Evolutionary conservation across 208 protist genomes (phyloP), one percentile per base, ranked within the genome.

Genomic region (Polymyxa betae): DNA sequence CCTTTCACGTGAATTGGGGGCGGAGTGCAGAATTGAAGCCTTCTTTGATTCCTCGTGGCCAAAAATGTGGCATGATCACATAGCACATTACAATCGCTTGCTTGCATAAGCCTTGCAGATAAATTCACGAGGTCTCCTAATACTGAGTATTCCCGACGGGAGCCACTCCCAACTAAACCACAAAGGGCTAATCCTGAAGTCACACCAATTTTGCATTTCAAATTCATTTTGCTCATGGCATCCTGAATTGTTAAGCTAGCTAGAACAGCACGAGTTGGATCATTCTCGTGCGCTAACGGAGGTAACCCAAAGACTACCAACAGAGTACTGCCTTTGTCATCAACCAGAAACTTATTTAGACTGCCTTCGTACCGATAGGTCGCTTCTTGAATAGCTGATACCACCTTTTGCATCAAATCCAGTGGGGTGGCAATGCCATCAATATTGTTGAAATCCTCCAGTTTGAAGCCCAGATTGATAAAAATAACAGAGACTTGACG

Each of bases 51-150:
- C 16, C 49, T 5, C 12, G 38, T 41, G 35, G 87, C 52, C 20
- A 90, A 46, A n/a, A 52, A 68, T 46, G 92, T 92, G 10, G 68
- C 91, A 45, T 90, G 0, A 78, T 93, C 91, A 43, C 90, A 92
- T 1, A 93, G 0, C 0, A 93, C 68, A n/a, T 0, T 45, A n/a
- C 10, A 43, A 0, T 44, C 38, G 78, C 29, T 24, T 20, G 38
- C 16, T 44, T 88, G 40, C 92, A 93, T 93, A 5, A 94, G 90
- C 32, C 93, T 29, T n/a, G 93, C 46, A 43, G 91, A 46, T 45
- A 94, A 45, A 46, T 94, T 94, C n/a, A 94, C 93, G 38, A 52
- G 66, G 45, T 94, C 92, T 10, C 93, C 93, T n/a, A 94, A 87
- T 35, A 94, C 92, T 35, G 93, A 93, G 52, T 94, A 94, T 92